Conservation (phyloP, 352 stramenopile species). For the Albugo laibachii region DNA sequence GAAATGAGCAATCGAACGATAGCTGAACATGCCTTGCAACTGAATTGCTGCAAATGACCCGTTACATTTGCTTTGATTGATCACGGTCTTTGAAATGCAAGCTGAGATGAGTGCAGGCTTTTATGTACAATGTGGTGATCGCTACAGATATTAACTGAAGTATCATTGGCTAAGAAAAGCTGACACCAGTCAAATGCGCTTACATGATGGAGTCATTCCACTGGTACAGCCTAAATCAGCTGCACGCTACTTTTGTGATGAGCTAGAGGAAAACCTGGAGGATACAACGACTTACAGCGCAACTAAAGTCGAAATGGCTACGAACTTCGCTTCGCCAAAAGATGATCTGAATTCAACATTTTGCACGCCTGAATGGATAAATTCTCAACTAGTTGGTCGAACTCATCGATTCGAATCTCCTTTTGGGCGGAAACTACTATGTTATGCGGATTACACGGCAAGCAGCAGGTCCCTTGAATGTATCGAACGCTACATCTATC, state of each 20-base stretch:
- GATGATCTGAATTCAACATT: not conserved
- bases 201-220: not conserved
- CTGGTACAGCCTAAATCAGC: not conserved
- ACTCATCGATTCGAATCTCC: constrained; percentile 32
- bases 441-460: constrained; percentile 93
- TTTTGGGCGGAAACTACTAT: constrained; percentile 49
- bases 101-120: not conserved
- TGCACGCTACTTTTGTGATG: constrained; percentile 58
- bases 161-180: not conserved
- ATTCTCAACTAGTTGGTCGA: constrained; percentile 18
- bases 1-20: too few relatives aligned
- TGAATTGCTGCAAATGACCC: too few relatives aligned
- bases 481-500: constrained; percentile 63
- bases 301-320: not conserved
- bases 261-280: constrained; percentile 40
- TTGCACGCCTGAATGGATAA: too few relatives aligned
- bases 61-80: too few relatives aligned
- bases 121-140: not conserved
- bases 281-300: constrained; percentile 1
- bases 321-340: not conserved
- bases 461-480: constrained; percentile 45
- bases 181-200: not conserved
- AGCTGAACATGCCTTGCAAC: too few relatives aligned
- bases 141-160: not conserved
- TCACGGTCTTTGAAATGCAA: too few relatives aligned